Base-by-base conservation (phyloP, 495 filamentous ascomycete genomes). In the Geoglossum glabrum region DNA sequence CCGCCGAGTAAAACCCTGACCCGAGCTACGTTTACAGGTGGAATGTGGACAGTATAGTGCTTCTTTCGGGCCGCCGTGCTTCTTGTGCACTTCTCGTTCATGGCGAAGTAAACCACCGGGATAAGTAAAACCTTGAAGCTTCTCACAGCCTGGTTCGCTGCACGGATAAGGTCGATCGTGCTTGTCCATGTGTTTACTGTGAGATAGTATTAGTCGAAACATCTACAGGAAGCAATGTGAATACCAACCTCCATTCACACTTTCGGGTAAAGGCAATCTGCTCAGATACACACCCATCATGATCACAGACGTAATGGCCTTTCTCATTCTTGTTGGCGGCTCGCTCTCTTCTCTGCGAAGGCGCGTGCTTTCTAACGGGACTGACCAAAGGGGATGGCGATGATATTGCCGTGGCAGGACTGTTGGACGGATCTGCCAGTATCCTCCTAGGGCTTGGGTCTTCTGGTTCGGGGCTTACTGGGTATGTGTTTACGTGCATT, bases 161-260 rank as follows among this genome's bases (percentile, higher is more conserved):
- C 90, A 96, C 59, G 86, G 84, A 70, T 94, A 95, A 0, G 90
- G 90, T 19, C 90, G 76, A 57, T 90, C 86, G 65, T 96, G 90
- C 69, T 95, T 96, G 72, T 96, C 90, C 87, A 93, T 93, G 67
- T 96, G 90, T 71, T 95, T 90, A 59, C 88, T 90, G 60, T 33
- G 1, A 43, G 47, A n/a, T 55, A 19, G 11, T 8, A 5, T 51
- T 9, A n/a, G 60, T 67, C 61, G 65, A 60, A 63, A 8, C 11
- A 2, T 9, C 43, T 55, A 28, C 33, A 25, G 40, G 19, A 5
- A 59, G 10, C 25, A 23, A 58, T 38, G 26, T 40, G 47, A 49
- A 34, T 49, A 38, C 87, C 79, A 72, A 90, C 87, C 79, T 87
- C 86, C 86, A 95, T 74, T 95, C 89, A 69, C 88, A 95, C 59